Evolutionary conservation across 2,329 filamentous ascomycete species (phyloP), one percentile per base, ranked within the genome.

Genomic region (Calonectria henricotiae): DNA sequence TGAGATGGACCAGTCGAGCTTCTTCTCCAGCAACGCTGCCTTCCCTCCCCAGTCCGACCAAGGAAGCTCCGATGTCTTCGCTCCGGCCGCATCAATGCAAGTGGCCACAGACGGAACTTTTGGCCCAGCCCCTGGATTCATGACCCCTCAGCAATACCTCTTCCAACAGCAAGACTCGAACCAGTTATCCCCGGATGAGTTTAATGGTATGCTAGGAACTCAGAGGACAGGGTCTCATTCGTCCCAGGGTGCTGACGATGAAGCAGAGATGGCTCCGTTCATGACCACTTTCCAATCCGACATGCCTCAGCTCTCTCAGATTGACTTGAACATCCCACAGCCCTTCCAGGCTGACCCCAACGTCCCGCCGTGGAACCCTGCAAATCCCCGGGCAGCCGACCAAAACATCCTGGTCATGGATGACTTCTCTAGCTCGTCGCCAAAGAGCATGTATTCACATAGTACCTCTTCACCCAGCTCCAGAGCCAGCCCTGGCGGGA

Each of bases 291-390:
- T 85, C 49, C 77, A 80, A 49, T 55, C 74, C 63, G 79, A 79
- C 46, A 65, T 80, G 69, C 79, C 84, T 62, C 78, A 80, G 61
- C 66, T 80, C 2, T 71, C 80, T 32, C 73, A 73, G 46, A 67
- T 71, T 17, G 79, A 83, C 44, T 76, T 86, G 30, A 79, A 79
- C 54, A 83, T 85, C n/a, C 80, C 82, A 7, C 77, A 81, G 43
- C 78, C 80, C 1, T 80, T 83, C 61, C 83, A 83, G 58, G 79
- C 80, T 30, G 77, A 78, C 30, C 74, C 76, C 66, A 78, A 85
- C 64, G 80, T 82, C 20, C 79, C 81, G 5, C 82, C 85, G 41
- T 88, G 86, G 87, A 81, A 82, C 54, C 81, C 82, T 2, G 78
- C 82, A 3, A 81, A 80, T 35, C 73, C 83, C 2, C 78, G 71